Percentiles rank a stretch among this genome's conserved stretches.
Conservation (phyloP, 2,329 filamentous ascomycete genomes). For the Trichothecium sympodiale region DNA sequence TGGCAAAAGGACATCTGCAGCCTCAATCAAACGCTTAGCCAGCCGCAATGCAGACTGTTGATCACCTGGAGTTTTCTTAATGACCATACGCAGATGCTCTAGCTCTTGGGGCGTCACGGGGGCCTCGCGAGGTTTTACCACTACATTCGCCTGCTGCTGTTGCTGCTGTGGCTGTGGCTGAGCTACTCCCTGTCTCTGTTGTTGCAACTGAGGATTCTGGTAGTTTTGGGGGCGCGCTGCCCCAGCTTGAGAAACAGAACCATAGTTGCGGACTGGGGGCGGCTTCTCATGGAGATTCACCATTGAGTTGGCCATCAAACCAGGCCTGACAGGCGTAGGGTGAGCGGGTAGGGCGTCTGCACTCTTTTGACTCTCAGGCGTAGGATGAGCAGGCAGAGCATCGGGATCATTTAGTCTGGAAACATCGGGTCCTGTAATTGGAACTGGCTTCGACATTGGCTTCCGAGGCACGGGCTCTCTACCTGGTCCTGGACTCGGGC, state of each 20-base stretch:
- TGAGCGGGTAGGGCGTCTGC: constrained; percentile 45
- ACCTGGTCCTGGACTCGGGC: too few species aligned
- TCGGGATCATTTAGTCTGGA: constrained; percentile 12
- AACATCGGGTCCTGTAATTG: constrained; percentile 7
- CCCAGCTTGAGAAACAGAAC: constrained; percentile 30
- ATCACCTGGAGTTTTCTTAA: constrained; percentile 63
- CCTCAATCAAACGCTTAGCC: constrained; percentile 79
- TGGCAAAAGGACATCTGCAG: constrained; percentile 62
- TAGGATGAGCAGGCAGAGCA: background rate
- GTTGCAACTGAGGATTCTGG: constrained; percentile 1
- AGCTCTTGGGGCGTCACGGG: constrained; percentile 70
- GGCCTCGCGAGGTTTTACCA: constrained; percentile 17
- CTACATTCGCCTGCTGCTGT: constrained; percentile 15
- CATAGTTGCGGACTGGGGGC: constrained; percentile 46
- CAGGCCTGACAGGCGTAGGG: constrained; percentile 51
- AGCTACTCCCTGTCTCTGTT: constrained; percentile 7
- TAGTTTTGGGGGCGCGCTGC: constrained; percentile 12
- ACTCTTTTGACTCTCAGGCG: constrained; percentile 11
- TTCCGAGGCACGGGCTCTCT: too few species aligned
- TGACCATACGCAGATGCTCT: constrained; percentile 57
- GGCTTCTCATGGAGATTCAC: constrained; percentile 46
- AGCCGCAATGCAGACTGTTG: constrained; percentile 59
- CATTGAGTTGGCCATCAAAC: constrained; percentile 47
- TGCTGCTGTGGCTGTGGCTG: constrained; percentile 16
- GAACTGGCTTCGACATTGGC: too few species aligned